Base-by-base conservation (phyloP, 179 eudicot genomes). In the Actinidia chinensis region DNA sequence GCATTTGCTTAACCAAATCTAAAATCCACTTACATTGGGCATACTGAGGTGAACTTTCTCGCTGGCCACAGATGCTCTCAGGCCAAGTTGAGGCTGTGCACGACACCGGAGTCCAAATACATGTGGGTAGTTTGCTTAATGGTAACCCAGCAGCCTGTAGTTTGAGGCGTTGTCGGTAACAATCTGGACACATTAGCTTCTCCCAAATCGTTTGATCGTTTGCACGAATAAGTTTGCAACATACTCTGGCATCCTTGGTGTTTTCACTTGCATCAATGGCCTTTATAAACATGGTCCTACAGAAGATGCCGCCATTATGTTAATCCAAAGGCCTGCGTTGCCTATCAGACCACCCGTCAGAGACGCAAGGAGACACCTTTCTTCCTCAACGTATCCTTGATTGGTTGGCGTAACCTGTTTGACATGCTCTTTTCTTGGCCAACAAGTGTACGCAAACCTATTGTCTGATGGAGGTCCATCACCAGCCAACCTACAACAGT, bases 231-330 rank as follows among this genome's bases (percentile, higher is more conserved):
- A 18, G 23, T n/a, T 42, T 67, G 50, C 50, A 17, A 67, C 51
- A 42, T 67, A 42, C 1, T 67, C 48, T 7, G 1, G 1, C 71
- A 67, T 67, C 71, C 13, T 67, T 66, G 10, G 15, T 36, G n/a
- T 67, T 67, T 42, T 48, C 71, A 67, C 51, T 67, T 15, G 71
- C 71, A 67, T 67, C 51, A 67, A 67, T 43, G 15, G 22, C 23
- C n/a, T 67, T 43, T 2, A 67, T 0, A 4, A 67, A 67, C 71
- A 67, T 67, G 17, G 71, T 66, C 70, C 47, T 13, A 47, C 20
- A 12, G 64, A 20, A 25, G 28, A 72, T 11, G 20, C 36, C 13
- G 20, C 56, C 76, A 46, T 55, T 13, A 20, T 46, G 15, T 33
- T 51, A 20, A 33, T 51, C 28, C 28, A 73, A 1, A 20, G 25